Conservation (phyloP, 495 filamentous ascomycete genomes). For the Penicillium turbatum region DNA sequence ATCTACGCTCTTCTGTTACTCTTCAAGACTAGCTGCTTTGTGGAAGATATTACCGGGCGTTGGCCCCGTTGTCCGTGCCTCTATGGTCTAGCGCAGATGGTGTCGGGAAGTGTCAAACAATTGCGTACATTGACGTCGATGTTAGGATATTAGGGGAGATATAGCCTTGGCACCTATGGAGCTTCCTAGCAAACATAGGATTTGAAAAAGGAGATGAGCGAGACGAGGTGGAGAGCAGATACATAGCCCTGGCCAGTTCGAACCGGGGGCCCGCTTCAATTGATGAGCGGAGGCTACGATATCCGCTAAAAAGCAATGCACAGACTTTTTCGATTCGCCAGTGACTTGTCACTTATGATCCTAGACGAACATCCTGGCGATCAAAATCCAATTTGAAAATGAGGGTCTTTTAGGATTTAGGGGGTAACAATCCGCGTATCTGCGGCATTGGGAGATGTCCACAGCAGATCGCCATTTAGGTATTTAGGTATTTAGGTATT, state of each 20-base stretch:
- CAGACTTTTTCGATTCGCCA: conserved; percentile 1
- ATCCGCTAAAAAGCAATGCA: conserved; percentile 5
- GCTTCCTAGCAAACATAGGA: not conserved
- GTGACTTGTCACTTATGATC: conserved; percentile 7
- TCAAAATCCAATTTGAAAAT: conserved; percentile 6
- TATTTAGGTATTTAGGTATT: not conserved
- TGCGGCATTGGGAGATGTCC: not conserved
- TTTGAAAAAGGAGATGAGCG: not conserved
- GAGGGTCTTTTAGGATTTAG: not conserved
- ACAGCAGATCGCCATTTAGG: not conserved
- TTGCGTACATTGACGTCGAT: too few species aligned
- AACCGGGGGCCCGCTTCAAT: not conserved
- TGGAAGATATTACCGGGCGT: not conserved
- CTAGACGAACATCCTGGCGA: conserved; percentile 9
- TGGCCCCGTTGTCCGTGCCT: not conserved
- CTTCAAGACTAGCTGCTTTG: conserved; percentile 5
- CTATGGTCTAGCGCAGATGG: not conserved
- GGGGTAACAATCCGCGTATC: not conserved
- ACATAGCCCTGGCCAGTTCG: not conserved
- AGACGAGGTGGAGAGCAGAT: conserved; percentile 1
- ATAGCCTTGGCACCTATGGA: not conserved
- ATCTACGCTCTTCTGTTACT: conserved; percentile 2
- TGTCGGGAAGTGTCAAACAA: not conserved
- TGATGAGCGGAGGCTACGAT: conserved; percentile 2
- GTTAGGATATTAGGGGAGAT: not conserved